Evolutionary conservation across 2,329 filamentous ascomycete species (phyloP).

Genomic region (Beauveria sp.): DNA sequence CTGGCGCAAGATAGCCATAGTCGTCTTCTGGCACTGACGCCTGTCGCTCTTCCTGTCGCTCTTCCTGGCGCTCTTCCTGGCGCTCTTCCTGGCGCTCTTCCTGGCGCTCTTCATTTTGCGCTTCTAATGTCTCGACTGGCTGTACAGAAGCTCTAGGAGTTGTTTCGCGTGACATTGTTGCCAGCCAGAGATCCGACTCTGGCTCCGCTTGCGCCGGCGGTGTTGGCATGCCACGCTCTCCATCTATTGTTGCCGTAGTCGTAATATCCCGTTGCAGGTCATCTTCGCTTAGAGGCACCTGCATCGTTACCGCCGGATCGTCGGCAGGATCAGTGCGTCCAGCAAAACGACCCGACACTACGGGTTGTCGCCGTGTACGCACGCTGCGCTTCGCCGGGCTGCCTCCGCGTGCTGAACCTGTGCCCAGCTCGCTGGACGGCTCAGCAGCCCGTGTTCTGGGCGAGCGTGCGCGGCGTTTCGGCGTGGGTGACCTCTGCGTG

Average conservation of each 20-base stretch:
- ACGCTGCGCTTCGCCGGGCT: slow-evolving; percentile 13
- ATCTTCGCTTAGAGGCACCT: slow-evolving; percentile 19
- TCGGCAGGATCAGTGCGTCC: slow-evolving; percentile 18
- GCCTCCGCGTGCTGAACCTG: slow-evolving; percentile 14
- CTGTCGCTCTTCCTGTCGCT: not conserved
- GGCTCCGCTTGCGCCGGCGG: slow-evolving; percentile 17
- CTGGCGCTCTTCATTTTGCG: not conserved
- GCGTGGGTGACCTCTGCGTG: slow-evolving; percentile 4
- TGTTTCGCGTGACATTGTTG: slow-evolving; percentile 30
- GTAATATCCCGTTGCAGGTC: slow-evolving; percentile 23
- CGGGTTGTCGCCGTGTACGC: slow-evolving; percentile 17
- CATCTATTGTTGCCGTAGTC: slow-evolving; percentile 13
- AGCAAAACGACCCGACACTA: slow-evolving; percentile 21
- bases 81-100: not conserved
- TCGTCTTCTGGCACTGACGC: slow-evolving; percentile 14
- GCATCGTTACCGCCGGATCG: slow-evolving; percentile 11
- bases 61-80: not conserved
- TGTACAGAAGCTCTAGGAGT: slow-evolving; percentile 25
- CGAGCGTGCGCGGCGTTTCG: slow-evolving; percentile 11
- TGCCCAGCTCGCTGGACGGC: slow-evolving; percentile 20
- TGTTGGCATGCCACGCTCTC: slow-evolving; percentile 12
- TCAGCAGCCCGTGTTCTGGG: slow-evolving; percentile 16
- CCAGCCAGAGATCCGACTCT: slow-evolving; percentile 42
- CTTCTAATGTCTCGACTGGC: slow-evolving; percentile 8
- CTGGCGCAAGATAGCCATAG: slow-evolving; percentile 22